Evolutionary conservation across 1,139 yeast species (phyloP), one percentile per base, ranked within the genome.

Genomic region (Nadsonia starkeyi-henricii): DNA sequence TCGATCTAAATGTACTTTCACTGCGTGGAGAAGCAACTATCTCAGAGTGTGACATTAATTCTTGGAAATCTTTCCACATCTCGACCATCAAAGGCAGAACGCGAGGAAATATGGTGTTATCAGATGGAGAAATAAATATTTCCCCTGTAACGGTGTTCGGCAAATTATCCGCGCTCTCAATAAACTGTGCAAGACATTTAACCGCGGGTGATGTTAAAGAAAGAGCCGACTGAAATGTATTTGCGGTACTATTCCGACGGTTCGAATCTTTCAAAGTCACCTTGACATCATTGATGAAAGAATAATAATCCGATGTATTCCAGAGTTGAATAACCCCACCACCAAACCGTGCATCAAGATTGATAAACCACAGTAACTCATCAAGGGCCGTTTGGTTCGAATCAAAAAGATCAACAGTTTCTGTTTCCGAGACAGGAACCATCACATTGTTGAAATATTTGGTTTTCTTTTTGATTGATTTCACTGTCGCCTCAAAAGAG

Each of bases 21-120:
- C 37, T 21, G 20, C 17, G 26, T 18, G 42, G 28, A 5, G 48
- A 46, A 3, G 37, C 13, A 20, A 39, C 33, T 8, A n/a, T 41
- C 9, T 28, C 19, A 23, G 42, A 2, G 17, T 13, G 12, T 18
- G n/a, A 20, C 42, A 33, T 37, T 43, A 9, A 42, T n/a, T 33
- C 44, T 47, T 48, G 19, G 47, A 41, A 13, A 26, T 23, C n/a
- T 46, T 33, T 48, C 21, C 73, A 67, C 48, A 85, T 69, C 53
- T 81, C 89, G 47, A 70, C 62, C 9, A 86, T 59, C 12, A 86
- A 83, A 0, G 96, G 95, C 20, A 88, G 86, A 63, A 95, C 85
- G 1, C 78, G 69, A 0, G 95, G 77, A 52, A 75, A 74, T 4
- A 91, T 60, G 0, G 72, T 73, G 60, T 91, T 91, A 49, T 77